A percentile compares a stretch with the other conserved stretches of the same genome.
Evolutionary conservation across 2,329 filamentous ascomycete genomes (phyloP).

Genomic region (Lomentospora prolificans): DNA sequence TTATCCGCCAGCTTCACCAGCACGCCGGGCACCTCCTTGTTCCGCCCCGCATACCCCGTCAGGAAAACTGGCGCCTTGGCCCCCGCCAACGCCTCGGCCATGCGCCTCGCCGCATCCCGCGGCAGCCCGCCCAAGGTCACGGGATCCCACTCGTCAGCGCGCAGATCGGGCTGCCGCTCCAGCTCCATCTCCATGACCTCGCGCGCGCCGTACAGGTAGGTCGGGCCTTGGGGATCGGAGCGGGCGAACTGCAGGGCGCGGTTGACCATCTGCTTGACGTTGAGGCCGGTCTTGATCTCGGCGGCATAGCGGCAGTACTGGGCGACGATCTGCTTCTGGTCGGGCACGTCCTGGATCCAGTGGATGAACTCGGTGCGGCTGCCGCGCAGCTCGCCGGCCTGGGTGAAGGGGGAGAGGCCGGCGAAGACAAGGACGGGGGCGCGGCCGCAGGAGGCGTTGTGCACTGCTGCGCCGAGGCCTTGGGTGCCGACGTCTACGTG

Average conservation of each 20-base stretch:
- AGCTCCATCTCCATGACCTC: constrained; percentile 85
- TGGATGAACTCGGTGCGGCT: constrained; percentile 78
- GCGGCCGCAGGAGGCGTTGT: constrained; percentile 67
- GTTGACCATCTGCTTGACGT: constrained; percentile 84
- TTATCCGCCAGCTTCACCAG: constrained; percentile 59
- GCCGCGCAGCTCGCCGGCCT: constrained; percentile 67
- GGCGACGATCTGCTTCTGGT: constrained; percentile 68
- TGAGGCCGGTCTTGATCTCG: constrained; percentile 75
- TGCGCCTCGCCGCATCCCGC: constrained; percentile 40
- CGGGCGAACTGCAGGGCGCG: constrained; percentile 74
- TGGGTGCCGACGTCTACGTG: constrained; percentile 79
- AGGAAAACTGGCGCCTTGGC: constrained; percentile 60
- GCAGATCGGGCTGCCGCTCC: constrained; percentile 52
- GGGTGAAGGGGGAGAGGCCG: constrained; percentile 65
- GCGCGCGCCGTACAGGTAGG: constrained; percentile 67
- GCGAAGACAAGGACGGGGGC: constrained; percentile 71
- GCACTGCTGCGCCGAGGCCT: constrained; percentile 65
- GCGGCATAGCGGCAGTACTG: constrained; percentile 80
- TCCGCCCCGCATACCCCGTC: constrained; percentile 62
- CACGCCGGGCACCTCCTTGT: constrained; percentile 50
- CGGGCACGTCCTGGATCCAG: constrained; percentile 76
- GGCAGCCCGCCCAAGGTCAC: constrained; percentile 56
- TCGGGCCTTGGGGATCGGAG: constrained; percentile 67
- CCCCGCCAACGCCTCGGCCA: constrained; percentile 51
- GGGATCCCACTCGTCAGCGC: constrained; percentile 60